These are phyloP conservation scores for Cercospora nicotianae DNA, from an alignment of 2,329 filamentous ascomycete species.

Conservation along the genomic window DNA sequence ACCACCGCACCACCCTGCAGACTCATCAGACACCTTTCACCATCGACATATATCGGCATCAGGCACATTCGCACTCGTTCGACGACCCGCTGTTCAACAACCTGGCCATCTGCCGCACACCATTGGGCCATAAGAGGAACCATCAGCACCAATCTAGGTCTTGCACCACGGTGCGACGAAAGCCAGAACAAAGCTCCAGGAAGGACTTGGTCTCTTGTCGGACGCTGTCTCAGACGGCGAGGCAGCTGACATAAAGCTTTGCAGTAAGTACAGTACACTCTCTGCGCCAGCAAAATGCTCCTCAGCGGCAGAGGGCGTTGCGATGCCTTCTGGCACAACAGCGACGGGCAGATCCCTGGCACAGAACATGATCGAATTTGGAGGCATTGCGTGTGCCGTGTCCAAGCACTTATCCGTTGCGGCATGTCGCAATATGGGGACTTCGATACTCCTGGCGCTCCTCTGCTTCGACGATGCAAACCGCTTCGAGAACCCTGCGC, in stretches of 20 bases:
- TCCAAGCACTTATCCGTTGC: not conserved
- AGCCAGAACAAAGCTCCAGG: not conserved
- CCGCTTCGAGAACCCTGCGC: not conserved
- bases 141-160: conserved; percentile 11
- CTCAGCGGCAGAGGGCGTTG: not conserved
- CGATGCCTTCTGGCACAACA: not conserved
- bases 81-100: conserved; percentile 22
- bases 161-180: conserved; percentile 20
- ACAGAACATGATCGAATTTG: not conserved
- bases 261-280: not conserved
- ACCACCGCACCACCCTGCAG: conserved; percentile 23
- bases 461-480: not conserved
- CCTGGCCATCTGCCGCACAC: conserved; percentile 19
- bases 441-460: not conserved
- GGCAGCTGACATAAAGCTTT: not conserved
- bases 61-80: conserved; percentile 24
- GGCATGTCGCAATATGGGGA: not conserved
- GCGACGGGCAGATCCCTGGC: not conserved
- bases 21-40: conserved; percentile 20
- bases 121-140: conserved; percentile 14
- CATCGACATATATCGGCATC: conserved; percentile 28
- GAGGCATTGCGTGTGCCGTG: not conserved
- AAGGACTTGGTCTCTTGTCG: not conserved
- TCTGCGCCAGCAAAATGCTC: not conserved
- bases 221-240: not conserved